Conservation (phyloP, 306 rosid genomes). For the Cajanus cajan region DNA sequence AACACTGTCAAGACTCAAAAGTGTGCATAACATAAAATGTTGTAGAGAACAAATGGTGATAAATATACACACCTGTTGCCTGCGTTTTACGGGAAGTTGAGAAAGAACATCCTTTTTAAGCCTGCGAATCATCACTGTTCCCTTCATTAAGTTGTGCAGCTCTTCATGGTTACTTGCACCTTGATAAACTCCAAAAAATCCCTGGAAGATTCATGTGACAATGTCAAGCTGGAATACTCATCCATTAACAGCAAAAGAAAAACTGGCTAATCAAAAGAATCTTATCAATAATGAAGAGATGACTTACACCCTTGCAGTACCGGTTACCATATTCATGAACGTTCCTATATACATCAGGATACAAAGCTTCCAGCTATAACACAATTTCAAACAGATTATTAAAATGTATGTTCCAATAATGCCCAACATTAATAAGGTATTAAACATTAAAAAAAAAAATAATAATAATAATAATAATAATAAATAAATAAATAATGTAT, state of each 20-base stretch:
- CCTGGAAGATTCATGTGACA: conserved; percentile 49
- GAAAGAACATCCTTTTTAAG: conserved; percentile 92
- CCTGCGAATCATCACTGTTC: conserved; percentile 89
- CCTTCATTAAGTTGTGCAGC: conserved; percentile 93
- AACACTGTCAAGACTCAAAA: conserved; percentile 15
- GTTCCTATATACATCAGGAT: conserved; percentile 81
- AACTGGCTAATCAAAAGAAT: conserved; percentile 19
- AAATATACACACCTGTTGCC: conserved; percentile 72
- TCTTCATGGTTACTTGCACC: conserved; percentile 99
- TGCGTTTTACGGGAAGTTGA: conserved; percentile 90
- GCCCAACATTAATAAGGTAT: conserved; percentile 4
- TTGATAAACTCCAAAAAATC: conserved; percentile 82
- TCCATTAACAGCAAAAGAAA: conserved; percentile 23
- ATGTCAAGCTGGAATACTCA: neutral
- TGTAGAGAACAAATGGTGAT: conserved; percentile 21
- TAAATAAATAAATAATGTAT: neutral
- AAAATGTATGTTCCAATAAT: conserved; percentile 21
- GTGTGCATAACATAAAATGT: neutral
- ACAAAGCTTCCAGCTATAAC: conserved; percentile 86
- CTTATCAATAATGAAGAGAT: conserved; percentile 20
- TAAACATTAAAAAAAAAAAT: no score
- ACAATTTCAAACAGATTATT: conserved; percentile 36
- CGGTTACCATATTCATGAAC: conserved; percentile 93
- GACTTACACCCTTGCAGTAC: conserved; percentile 98
- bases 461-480: no score